Percentiles rank a stretch among this genome's conserved stretches.
phyloP scores from a whole-genome alignment of 192 early-diverging fungal species.

The Coemansia erecta region DNA sequence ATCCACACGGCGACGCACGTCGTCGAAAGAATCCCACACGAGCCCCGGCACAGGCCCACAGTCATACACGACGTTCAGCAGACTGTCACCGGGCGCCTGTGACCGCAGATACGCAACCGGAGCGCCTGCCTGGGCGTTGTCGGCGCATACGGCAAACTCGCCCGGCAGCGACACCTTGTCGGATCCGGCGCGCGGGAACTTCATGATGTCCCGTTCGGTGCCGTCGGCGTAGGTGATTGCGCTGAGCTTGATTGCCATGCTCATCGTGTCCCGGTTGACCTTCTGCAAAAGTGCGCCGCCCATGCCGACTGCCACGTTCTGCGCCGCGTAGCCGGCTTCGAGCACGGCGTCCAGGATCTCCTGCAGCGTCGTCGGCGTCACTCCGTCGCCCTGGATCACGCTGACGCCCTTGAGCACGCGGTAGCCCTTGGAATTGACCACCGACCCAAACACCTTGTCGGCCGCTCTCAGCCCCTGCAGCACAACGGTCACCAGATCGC shows the following conservation, averaged over 20 bases:
- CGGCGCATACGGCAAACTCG: slow-evolving; percentile 29
- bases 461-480: slow-evolving; percentile 68
- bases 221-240: slow-evolving; percentile 70
- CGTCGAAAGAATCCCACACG: slow-evolving; percentile 62
- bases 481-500: slow-evolving; percentile 75
- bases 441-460: slow-evolving; percentile 69
- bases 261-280: slow-evolving; percentile 83
- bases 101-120: slow-evolving; percentile 26
- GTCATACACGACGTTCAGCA: slow-evolving; percentile 66
- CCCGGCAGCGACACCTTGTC: slow-evolving; percentile 79
- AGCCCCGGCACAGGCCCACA: slow-evolving; percentile 39
- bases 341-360: slow-evolving; percentile 59
- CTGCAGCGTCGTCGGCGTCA: slow-evolving; percentile 56
- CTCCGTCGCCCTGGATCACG: slow-evolving; percentile 86
- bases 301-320: slow-evolving; percentile 83
- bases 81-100: slow-evolving; percentile 37
- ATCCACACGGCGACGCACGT: slow-evolving; percentile 56
- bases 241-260: slow-evolving; percentile 81
- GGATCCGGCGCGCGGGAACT: slow-evolving; percentile 72
- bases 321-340: slow-evolving; percentile 65
- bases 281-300: slow-evolving; percentile 83
- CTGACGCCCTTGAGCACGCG: slow-evolving; percentile 67
- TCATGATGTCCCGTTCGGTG: slow-evolving; percentile 74
- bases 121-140: slow-evolving; percentile 25
- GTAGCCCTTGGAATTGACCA: slow-evolving; percentile 74